Percentiles rank a stretch among this genome's conserved stretches.
Evolutionary conservation across 495 filamentous ascomycete species (phyloP).

Genomic region (Tuber microsphaerosporum): DNA sequence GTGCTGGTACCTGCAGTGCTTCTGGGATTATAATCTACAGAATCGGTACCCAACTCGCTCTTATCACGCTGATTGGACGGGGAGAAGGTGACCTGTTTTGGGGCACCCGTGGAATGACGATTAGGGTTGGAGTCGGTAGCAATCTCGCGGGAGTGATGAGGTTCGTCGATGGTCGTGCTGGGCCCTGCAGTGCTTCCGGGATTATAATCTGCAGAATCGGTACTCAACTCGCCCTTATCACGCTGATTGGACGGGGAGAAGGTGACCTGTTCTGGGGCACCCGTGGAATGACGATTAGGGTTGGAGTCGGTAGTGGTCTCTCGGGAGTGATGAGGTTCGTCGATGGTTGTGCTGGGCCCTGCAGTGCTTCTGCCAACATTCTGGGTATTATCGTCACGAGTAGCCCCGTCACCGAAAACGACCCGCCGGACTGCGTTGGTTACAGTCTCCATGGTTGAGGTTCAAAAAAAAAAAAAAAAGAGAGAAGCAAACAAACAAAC

Average conservation of each 20-base stretch:
- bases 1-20: not conserved
- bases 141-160: slow-evolving; percentile 6
- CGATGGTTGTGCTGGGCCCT: not conserved
- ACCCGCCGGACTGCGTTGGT: slow-evolving; percentile 18
- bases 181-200: not conserved
- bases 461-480: not conserved
- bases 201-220: not conserved
- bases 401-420: slow-evolving; percentile 14
- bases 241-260: not conserved
- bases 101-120: slow-evolving; percentile 5
- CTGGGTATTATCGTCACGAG: not conserved
- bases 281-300: slow-evolving; percentile 11
- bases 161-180: slow-evolving; percentile 9
- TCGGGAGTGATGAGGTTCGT: slow-evolving; percentile 17
- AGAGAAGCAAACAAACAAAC: not conserved
- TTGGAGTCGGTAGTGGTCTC: slow-evolving; percentile 2
- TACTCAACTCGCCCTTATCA: not conserved
- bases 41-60: not conserved
- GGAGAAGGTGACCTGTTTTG: not conserved
- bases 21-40: not conserved
- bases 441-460: slow-evolving; percentile 21
- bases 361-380: not conserved
- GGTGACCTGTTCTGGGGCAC: not conserved
- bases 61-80: not conserved
- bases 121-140: slow-evolving; percentile 10